A percentile compares a stretch with the other conserved stretches of the same genome.
phyloP scores from a whole-genome alignment of 2,329 filamentous ascomycete species.

The Talaromyces sp. region DNA sequence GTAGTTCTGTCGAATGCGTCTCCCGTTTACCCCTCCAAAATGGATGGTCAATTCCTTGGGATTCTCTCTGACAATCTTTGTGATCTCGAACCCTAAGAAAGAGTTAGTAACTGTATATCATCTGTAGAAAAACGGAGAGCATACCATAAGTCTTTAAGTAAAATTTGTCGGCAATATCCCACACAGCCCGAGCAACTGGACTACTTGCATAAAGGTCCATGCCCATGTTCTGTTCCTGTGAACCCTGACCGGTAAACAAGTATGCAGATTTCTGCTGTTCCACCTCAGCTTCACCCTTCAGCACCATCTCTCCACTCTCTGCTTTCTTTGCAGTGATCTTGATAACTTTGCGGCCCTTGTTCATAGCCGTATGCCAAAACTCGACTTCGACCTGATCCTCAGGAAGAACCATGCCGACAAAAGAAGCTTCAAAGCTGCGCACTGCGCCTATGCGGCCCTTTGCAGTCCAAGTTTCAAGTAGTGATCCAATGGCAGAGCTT shows the following conservation, averaged over 20 bases:
- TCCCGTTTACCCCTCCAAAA: slow-evolving; percentile 93
- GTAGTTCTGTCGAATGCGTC: slow-evolving; percentile 97
- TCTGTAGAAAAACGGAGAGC: background rate
- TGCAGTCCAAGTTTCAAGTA: slow-evolving; percentile 94
- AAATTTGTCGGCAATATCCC: slow-evolving; percentile 96
- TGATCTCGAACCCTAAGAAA: slow-evolving; percentile 69
- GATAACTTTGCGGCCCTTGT: slow-evolving; percentile 97
- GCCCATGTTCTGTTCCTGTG: slow-evolving; percentile 98
- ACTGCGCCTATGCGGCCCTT: slow-evolving; percentile 95
- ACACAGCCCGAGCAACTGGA: slow-evolving; percentile 89
- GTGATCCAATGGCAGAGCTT: slow-evolving; percentile 87
- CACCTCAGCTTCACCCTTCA: slow-evolving; percentile 92
- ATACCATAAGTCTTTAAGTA: slow-evolving; percentile 93
- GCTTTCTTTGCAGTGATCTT: slow-evolving; percentile 95
- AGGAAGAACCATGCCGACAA: slow-evolving; percentile 96
- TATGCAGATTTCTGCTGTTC: slow-evolving; percentile 96
- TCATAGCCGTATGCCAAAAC: slow-evolving; percentile 95
- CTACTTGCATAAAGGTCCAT: slow-evolving; percentile 98
- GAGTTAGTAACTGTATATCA: background rate
- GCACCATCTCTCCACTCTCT: slow-evolving; percentile 92
- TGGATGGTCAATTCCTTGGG: slow-evolving; percentile 97
- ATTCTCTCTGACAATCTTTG: slow-evolving; percentile 98
- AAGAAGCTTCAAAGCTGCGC: slow-evolving; percentile 89
- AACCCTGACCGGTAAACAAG: slow-evolving; percentile 96
- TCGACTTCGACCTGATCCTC: slow-evolving; percentile 94